Evolutionary conservation across 306 rosid genomes (phyloP), one percentile per base, ranked within the genome.

Genomic region (Cicer arietinum): DNA sequence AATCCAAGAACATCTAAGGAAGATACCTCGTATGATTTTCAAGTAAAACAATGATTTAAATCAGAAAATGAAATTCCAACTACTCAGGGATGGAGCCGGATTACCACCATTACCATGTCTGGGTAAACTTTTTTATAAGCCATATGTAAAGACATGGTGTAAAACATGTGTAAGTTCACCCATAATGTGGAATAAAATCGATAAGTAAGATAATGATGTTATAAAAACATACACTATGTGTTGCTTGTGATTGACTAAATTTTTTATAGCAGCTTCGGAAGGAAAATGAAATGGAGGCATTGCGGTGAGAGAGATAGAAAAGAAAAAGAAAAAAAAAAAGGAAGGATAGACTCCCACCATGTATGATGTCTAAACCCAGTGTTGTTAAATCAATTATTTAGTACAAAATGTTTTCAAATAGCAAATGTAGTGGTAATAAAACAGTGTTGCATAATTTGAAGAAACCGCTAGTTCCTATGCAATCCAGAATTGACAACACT

Each of bases 41-140:
- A 67, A n/a, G 50, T 43, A 1, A 65, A 70, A 65, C 5, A 77
- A 54, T 22, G 14, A 63, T 10, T 41, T 18, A 10, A 18, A 62
- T 42, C 17, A 43, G 10, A 71, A 71, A 52, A 53, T 14, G 16
- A 51, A 41, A 79, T 18, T 61, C 8, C 67, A 50, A 50, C 40
- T 25, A 41, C 18, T 25, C 12, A 8, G 60, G 3, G 13, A 54
- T 8, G 60, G 35, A 53, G 6, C 60, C 7, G 2, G 35, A 53
- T 7, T 14, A 14, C 1, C 5, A 14, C 1, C 5, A 53, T 7
- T 14, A 14, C 10, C 5, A 52, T 14, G 5, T 52, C 30, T 16
- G 30, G 58, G 11, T 2, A 13, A 48, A 13, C 1, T 11, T 5
- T 48, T 48, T 30, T 30, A 30, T 30, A 30, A 30, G 37, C 37